These are phyloP conservation scores for Eucalyptus lansdowneana DNA, from an alignment of 345 rosid species.

Conservation along the genomic window DNA sequence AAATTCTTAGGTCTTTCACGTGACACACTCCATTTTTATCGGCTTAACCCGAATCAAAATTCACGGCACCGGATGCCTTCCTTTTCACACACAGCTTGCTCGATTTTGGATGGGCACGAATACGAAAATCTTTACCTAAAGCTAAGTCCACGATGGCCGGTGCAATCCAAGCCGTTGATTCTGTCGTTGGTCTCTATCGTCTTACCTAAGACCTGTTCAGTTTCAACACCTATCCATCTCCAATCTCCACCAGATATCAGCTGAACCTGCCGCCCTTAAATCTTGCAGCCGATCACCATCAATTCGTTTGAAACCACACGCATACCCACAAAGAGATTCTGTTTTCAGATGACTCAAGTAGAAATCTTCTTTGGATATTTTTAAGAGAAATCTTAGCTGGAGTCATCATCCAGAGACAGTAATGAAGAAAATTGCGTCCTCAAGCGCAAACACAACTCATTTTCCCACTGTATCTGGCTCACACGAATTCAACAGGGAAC, in stretches of 20 bases:
- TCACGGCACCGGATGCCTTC: neutral
- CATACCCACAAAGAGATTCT: neutral
- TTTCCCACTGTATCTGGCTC: neutral
- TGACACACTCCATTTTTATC: neutral
- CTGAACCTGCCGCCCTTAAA: neutral
- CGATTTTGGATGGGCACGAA: no score
- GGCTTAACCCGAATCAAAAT: neutral
- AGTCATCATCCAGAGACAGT: neutral
- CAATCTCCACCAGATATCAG: neutral
- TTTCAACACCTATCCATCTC: neutral
- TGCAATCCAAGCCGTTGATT: neutral
- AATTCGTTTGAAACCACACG: neutral
- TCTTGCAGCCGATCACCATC: neutral
- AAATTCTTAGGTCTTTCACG: neutral
- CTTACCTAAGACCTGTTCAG: neutral
- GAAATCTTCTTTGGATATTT: neutral
- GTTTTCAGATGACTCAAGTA: neutral
- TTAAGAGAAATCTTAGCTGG: neutral
- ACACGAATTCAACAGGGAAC: neutral
- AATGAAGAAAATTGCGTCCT: neutral
- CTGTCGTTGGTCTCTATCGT: neutral
- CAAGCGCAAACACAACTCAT: neutral
- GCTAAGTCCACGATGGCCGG: neutral
- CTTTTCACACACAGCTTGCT: no score
- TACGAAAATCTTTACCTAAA: neutral